These are phyloP conservation scores for Thraustochytrium striatum DNA, from an alignment of 352 stramenopile genomes.

Conservation along the genomic window DNA sequence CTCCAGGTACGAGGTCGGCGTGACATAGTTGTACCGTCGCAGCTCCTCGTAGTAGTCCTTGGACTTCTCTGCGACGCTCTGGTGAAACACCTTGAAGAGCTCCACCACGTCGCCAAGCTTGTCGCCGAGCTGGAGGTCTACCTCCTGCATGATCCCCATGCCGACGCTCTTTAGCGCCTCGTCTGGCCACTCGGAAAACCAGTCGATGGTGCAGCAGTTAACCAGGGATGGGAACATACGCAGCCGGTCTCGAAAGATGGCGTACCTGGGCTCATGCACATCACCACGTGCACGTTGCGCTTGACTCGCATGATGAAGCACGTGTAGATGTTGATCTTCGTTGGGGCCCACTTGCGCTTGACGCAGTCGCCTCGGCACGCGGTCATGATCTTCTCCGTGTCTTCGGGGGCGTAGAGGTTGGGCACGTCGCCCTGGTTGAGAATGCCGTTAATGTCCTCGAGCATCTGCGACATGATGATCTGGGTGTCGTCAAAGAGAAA, in stretches of 20 bases:
- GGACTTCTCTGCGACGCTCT: slow-evolving; percentile 75
- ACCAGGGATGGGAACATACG: slow-evolving; percentile 92
- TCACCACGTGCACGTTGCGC: slow-evolving; percentile 87
- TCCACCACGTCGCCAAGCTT: slow-evolving; percentile 81
- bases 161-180: slow-evolving; percentile 87
- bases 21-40: slow-evolving; percentile 89
- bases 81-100: slow-evolving; percentile 89
- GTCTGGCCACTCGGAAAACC: slow-evolving; percentile 90
- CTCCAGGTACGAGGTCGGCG: slow-evolving; percentile 87
- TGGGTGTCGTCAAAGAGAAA: slow-evolving; percentile 92
- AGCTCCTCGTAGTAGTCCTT: slow-evolving; percentile 74
- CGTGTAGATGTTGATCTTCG: slow-evolving; percentile 87
- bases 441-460: slow-evolving; percentile 92
- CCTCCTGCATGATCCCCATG: slow-evolving; percentile 78
- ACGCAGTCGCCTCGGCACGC: slow-evolving; percentile 78
- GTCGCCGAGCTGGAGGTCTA: slow-evolving; percentile 65
- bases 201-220: slow-evolving; percentile 94
- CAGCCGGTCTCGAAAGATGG: slow-evolving; percentile 81
- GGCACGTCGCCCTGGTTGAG: slow-evolving; percentile 89
- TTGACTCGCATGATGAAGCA: slow-evolving; percentile 83
- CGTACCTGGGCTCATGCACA: slow-evolving; percentile 87
- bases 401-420: slow-evolving; percentile 84
- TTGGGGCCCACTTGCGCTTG: slow-evolving; percentile 80
- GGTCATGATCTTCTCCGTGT: slow-evolving; percentile 84
- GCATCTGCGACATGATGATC: slow-evolving; percentile 87